Conservation (phyloP, 2,329 filamentous ascomycete species). For the Ceratocystis smalleyi region DNA sequence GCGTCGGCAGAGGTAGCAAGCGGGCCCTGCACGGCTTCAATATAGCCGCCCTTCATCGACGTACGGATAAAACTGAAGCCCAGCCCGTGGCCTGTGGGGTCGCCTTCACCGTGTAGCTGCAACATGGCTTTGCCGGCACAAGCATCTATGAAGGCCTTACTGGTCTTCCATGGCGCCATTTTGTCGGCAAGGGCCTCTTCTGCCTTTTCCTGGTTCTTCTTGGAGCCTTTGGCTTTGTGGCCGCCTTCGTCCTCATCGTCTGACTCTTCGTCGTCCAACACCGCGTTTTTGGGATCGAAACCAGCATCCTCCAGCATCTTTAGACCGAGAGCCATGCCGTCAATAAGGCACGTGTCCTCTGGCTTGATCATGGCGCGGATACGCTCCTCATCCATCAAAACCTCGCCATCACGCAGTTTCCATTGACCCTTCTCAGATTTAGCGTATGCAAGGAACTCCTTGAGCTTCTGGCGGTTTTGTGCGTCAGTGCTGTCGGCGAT, state of each 20-base stretch:
- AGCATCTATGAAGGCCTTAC: slow-evolving; percentile 89
- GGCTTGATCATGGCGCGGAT: slow-evolving; percentile 84
- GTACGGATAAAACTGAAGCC: slow-evolving; percentile 96
- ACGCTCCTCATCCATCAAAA: slow-evolving; percentile 61
- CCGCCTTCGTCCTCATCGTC: slow-evolving; percentile 32
- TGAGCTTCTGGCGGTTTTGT: slow-evolving; percentile 90
- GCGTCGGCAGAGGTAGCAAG: slow-evolving; percentile 61
- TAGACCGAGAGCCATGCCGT: slow-evolving; percentile 91
- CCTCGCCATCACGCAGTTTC: slow-evolving; percentile 58
- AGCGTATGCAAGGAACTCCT: slow-evolving; percentile 86
- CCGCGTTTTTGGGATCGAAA: slow-evolving; percentile 51
- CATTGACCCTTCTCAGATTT: slow-evolving; percentile 72
- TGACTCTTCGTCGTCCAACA: slow-evolving; percentile 46
- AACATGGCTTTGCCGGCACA: slow-evolving; percentile 95
- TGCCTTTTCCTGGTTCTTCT: slow-evolving; percentile 33
- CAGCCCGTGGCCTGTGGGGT: slow-evolving; percentile 82
- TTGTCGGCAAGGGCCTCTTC: slow-evolving; percentile 69
- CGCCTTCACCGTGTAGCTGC: slow-evolving; percentile 81
- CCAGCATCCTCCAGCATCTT: slow-evolving; percentile 85
- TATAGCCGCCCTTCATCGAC: slow-evolving; percentile 92
- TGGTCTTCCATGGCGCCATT: slow-evolving; percentile 90
- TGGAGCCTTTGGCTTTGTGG: slow-evolving; percentile 25
- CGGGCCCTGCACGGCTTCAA: slow-evolving; percentile 61
- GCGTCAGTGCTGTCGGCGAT: slow-evolving; percentile 87
- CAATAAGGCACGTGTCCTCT: slow-evolving; percentile 84